Evolutionary conservation across 108 stramenopile genomes (phyloP), one percentile per base, ranked within the genome.

Genomic region (Thalassiosira profunda): DNA sequence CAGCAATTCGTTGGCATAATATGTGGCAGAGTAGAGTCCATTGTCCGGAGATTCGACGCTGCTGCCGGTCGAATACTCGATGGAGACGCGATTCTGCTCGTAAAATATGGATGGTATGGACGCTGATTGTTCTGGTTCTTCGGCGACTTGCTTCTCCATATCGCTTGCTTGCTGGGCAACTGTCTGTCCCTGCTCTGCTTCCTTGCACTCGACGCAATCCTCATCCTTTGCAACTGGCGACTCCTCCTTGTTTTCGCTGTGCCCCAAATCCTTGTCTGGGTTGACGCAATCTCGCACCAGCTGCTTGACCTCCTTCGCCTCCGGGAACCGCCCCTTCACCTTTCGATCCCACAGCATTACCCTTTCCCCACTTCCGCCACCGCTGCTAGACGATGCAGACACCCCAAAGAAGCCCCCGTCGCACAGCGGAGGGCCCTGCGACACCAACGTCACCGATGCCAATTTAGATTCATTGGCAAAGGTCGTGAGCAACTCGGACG

Each of bases 401-500:
- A 67, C 30, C 3, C 59, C 54, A 67, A 76, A 76, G 18, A 76
- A 48, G 0, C 74, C 74, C 0, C 81, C 81, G 2, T 66, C 76
- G 15, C 64, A 67, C 28, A 51, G 28, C 11, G 57, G 60, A 31
- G 80, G 70, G 74, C 66, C 40, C 30, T 31, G 41, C 2, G 89
- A 86, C 26, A 89, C 44, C 3, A 93, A 38, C 10, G 84, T 79
- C 0, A 91, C 72, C 12, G 73, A 70, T 30, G 59, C 47, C 25
- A 90, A 58, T 33, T 43, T 44, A 2, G 47, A 0, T 42, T 87
- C 86, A 37, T 84, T 45, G 28, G 73, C 44, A 71, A 89, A 92
- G 15, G 89, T 91, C 25, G 83, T 86, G n/a, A 96, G 55, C 14
- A 93, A 54, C 70, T 96, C 95, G 20, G 89, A 84, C 7, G 92